These are phyloP conservation scores for Penicillium lividum DNA, from an alignment of 495 filamentous ascomycete species.

Conservation along the genomic window DNA sequence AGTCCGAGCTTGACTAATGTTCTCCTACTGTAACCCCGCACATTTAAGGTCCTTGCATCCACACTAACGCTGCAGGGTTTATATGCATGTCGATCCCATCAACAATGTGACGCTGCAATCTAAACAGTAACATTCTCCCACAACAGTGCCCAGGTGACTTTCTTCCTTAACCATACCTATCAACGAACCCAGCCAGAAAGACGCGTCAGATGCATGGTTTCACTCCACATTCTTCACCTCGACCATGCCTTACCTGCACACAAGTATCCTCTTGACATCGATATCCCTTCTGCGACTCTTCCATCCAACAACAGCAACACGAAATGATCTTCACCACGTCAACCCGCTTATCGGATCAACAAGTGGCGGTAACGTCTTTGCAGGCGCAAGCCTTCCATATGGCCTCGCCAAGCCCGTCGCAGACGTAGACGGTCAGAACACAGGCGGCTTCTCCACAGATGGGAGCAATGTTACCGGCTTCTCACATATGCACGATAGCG, in stretches of 20 bases:
- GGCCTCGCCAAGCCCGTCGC: constrained; percentile 75
- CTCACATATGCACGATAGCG: constrained; percentile 67
- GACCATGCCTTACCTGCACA: constrained; percentile 10
- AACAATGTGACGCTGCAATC: constrained; percentile 25
- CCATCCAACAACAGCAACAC: constrained; percentile 12
- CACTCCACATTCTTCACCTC: background rate
- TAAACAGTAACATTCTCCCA: constrained; percentile 8
- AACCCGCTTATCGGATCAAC: constrained; percentile 57
- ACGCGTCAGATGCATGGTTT: constrained; percentile 4
- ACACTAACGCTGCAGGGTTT: constrained; percentile 17
- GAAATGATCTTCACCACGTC: constrained; percentile 35
- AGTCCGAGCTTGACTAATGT: background rate
- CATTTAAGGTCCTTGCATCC: constrained; percentile 16
- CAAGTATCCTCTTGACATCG: background rate
- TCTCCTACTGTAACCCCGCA: constrained; percentile 9
- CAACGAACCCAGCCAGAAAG: background rate
- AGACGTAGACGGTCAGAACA: constrained; percentile 66
- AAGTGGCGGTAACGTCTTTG: constrained; percentile 67
- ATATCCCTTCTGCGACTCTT: constrained; percentile 9
- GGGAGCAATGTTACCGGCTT: constrained; percentile 61
- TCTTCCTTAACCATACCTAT: background rate
- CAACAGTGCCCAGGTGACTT: background rate
- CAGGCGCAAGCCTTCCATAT: constrained; percentile 72
- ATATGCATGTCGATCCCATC: constrained; percentile 16
- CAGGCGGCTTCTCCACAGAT: constrained; percentile 71